Base-by-base conservation (phyloP, 108 stramenopile species). In the Thalassiosira profunda region DNA sequence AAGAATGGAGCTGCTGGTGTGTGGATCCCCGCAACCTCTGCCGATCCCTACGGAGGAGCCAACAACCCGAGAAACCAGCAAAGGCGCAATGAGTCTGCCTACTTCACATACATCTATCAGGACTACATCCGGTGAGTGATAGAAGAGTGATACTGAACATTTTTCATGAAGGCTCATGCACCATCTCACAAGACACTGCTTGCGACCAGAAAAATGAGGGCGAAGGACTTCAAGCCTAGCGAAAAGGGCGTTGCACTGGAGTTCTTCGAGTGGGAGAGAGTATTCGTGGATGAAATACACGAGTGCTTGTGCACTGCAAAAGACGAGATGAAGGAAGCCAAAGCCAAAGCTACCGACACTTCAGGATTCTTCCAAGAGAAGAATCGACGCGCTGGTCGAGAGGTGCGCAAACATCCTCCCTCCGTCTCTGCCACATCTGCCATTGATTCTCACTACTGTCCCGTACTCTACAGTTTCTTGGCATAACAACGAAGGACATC, bases 261-360 rank as follows among this genome's bases (percentile, higher is more conserved):
- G 45, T 93, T 83, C 43, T 93, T 88, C 47, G 75, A 80, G 33
- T 93, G 81, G 81, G 83, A 93, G 44, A 61, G 91, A 14, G 59
- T 93, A 23, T 78, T 93, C 25, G 81, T 90, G 28, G 91, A 93
- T 60, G 91, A 93, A 67, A 81, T 84, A 8, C 90, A 91, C 38
- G 90, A 91, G 58, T 71, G 60, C 42, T 61, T 91, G 0, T 84
- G 83, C 36, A 82, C 83, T 11, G 70, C 81, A 0, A 81, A 69
- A 34, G 70, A 61, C 21, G 80, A 85, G 44, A 24, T 84, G 23
- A 72, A 69, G 17, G 79, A 61, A 24, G 70, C 72, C 24, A 75
- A 81, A 30, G 57, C 54, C n/a, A 71, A 67, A 10, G 65, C 47
- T 9, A 68, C 51, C 59, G 42, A 70, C 8, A 44, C 67, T 66